Conservation (phyloP, 192 early-diverging fungal species). For the Linnemannia hyalina region DNA sequence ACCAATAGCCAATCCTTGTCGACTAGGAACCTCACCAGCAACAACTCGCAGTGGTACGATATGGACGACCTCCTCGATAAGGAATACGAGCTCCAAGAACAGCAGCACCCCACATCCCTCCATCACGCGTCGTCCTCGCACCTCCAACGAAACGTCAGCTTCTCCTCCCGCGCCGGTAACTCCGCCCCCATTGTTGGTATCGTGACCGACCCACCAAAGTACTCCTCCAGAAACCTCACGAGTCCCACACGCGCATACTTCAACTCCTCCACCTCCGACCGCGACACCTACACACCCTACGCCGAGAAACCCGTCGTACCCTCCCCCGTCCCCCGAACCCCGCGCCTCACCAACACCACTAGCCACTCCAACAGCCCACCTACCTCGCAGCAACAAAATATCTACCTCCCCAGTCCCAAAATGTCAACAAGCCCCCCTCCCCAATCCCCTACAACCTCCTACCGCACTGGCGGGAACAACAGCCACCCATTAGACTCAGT, state of each 20-base stretch:
- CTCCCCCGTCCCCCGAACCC: conserved; percentile 25
- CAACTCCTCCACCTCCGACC: neutral
- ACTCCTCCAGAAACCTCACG: conserved; percentile 20
- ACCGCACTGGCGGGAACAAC: neutral
- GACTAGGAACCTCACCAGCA: conserved; percentile 16
- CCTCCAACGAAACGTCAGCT: conserved; percentile 21
- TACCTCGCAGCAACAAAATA: conserved; percentile 7
- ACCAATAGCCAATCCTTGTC: conserved; percentile 21
- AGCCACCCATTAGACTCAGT: conserved; percentile 17
- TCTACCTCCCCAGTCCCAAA: conserved; percentile 20
- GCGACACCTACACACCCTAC: neutral
- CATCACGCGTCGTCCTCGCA: neutral
- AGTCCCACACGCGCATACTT: conserved; percentile 15
- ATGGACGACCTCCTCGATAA: conserved; percentile 51
- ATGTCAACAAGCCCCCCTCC: neutral
- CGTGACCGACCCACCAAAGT: conserved; percentile 6
- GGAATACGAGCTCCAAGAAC: conserved; percentile 25
- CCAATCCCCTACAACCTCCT: conserved; percentile 8
- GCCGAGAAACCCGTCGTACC: conserved; percentile 33
- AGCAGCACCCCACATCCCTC: neutral
- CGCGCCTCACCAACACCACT: conserved; percentile 14
- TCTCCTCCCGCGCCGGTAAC: conserved; percentile 6
- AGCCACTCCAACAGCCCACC: neutral
- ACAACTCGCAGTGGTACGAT: conserved; percentile 44
- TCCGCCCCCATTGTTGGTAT: neutral